phyloP scores from a whole-genome alignment of 371 early-diverging fungal species.

The Fennellomyces sp. region DNA sequence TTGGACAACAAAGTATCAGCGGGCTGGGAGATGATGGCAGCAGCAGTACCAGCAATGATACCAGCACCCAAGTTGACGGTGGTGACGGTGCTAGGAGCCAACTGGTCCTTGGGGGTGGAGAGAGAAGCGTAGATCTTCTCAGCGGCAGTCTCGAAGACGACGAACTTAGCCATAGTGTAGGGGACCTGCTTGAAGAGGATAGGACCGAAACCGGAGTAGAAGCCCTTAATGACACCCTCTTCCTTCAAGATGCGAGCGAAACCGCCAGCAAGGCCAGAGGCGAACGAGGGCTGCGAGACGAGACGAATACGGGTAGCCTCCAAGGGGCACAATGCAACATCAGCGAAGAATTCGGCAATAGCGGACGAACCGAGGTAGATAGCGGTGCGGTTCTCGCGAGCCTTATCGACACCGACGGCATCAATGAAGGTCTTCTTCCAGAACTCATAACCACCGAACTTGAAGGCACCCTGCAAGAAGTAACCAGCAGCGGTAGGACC shows the following conservation, averaged over 20 bases:
- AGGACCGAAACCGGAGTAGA: conserved; percentile 76
- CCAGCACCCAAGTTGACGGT: conserved; percentile 87
- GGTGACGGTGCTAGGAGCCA: conserved; percentile 39
- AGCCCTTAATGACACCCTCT: conserved; percentile 67
- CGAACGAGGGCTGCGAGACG: conserved; percentile 64
- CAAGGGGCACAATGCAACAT: conserved; percentile 84
- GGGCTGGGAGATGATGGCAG: conserved; percentile 95
- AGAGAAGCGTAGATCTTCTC: conserved; percentile 30
- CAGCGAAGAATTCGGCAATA: conserved; percentile 92
- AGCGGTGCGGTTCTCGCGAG: conserved; percentile 80
- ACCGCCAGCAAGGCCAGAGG: conserved; percentile 57
- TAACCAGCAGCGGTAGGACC: conserved; percentile 86
- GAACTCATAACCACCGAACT: conserved; percentile 92
- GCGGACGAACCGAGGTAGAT: conserved; percentile 85
- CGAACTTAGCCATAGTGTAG: conserved; percentile 97
- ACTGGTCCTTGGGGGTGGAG: conserved; percentile 43
- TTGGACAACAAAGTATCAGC: conserved; percentile 95
- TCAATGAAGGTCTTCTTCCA: conserved; percentile 84
- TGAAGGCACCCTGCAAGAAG: conserved; percentile 90
- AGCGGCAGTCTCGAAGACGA: conserved; percentile 82
- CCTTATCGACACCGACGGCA: conserved; percentile 73
- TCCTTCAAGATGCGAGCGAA: conserved; percentile 62
- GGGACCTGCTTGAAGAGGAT: conserved; percentile 89
- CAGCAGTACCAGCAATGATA: conserved; percentile 89
- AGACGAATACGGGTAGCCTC: conserved; percentile 67